Evolutionary conservation across 106 monocot genomes (phyloP).

Genomic region (Xerophyta viscosa): DNA sequence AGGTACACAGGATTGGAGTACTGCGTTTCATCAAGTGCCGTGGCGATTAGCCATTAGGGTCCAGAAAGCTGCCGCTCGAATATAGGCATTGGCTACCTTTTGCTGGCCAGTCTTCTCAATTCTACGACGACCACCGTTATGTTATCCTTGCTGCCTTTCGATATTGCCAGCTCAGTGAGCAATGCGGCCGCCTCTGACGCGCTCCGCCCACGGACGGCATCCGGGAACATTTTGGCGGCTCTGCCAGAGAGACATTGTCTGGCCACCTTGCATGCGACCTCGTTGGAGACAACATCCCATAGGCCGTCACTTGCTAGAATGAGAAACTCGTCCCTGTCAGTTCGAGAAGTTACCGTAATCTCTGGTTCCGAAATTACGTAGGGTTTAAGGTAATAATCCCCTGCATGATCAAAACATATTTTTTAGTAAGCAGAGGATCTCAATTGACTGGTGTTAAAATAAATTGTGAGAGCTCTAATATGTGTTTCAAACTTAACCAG

Average conservation of each 20-base stretch:
- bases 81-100: too few relatives aligned
- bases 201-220: constrained; percentile 4
- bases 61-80: too few relatives aligned
- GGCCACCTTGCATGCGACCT: constrained; percentile 33
- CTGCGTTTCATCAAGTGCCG: too few relatives aligned
- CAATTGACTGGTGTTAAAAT: too few relatives aligned
- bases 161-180: constrained; percentile 40
- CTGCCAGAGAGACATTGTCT: constrained; percentile 26
- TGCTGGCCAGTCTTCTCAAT: constrained; percentile 10
- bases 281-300: constrained; percentile 58
- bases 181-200: constrained; percentile 27
- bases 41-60: too few relatives aligned
- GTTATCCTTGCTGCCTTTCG: constrained; percentile 52
- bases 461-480: too few relatives aligned
- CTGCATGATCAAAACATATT: too few relatives aligned
- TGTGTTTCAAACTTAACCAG: too few relatives aligned
- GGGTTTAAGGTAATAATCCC: constrained; percentile 52
- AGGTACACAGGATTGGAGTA: too few relatives aligned
- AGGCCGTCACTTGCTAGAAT: constrained; percentile 59
- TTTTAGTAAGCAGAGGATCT: too few relatives aligned
- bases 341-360: constrained; percentile 28
- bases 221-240: constrained; percentile 8
- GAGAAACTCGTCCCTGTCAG: constrained; percentile 52
- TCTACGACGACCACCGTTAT: constrained; percentile 45
- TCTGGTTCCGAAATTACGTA: constrained; percentile 57